Percentiles rank a stretch among this genome's conserved stretches.
Evolutionary conservation across 129 eudicot species (phyloP).

Genomic region (Escallonia rubra): DNA sequence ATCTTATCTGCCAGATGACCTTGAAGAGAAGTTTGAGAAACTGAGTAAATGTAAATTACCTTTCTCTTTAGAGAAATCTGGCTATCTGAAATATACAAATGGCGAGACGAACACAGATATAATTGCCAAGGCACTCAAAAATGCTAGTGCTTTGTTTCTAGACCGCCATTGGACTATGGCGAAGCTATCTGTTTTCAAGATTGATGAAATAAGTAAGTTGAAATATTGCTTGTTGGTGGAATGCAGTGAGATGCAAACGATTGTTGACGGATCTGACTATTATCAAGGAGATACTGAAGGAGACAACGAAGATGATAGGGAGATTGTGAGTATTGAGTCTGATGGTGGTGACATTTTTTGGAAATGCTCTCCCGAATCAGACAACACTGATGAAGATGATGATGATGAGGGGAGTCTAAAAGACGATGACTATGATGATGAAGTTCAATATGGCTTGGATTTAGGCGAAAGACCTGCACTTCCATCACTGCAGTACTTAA

Average conservation of each 20-base stretch:
- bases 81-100: slow-evolving; percentile 30
- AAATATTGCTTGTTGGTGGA: slow-evolving; percentile 35
- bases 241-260: slow-evolving; percentile 37
- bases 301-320: no score
- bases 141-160: slow-evolving; percentile 29
- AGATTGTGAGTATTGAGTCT: no score
- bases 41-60: background rate
- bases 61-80: no score
- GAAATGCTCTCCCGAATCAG: no score
- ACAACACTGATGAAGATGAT: no score
- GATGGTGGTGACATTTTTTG: no score
- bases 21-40: slow-evolving; percentile 20
- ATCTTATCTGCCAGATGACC: slow-evolving; percentile 23
- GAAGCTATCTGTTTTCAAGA: slow-evolving; percentile 21
- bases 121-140: slow-evolving; percentile 18
- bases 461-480: background rate
- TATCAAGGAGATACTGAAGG: background rate
- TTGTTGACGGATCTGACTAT: slow-evolving; percentile 21
- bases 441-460: no score
- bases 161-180: slow-evolving; percentile 29
- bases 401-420: no score
- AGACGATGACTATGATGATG: no score
- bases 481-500: slow-evolving; percentile 22
- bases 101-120: slow-evolving; percentile 19
- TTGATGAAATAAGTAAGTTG: slow-evolving; percentile 7